phyloP scores from a whole-genome alignment of 2,329 filamentous ascomycete species.

The Colletotrichum sp. region DNA sequence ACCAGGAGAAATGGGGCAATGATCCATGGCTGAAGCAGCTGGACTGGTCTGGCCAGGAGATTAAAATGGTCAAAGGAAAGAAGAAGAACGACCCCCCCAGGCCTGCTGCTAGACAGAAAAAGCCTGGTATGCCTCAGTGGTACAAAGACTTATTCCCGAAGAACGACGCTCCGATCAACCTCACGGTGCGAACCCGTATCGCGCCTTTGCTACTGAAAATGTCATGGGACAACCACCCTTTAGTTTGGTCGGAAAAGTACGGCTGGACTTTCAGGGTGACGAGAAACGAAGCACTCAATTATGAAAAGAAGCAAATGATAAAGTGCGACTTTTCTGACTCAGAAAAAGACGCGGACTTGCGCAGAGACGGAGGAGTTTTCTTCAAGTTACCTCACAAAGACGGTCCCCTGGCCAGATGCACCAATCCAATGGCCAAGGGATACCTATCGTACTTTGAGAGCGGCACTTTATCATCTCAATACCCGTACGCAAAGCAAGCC shows the following conservation, averaged over 20 bases:
- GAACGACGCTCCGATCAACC: constrained; percentile 68
- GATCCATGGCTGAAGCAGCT: constrained; percentile 94
- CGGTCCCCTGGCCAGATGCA: constrained; percentile 82
- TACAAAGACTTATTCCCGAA: constrained; percentile 88
- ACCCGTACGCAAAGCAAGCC: constrained; percentile 88
- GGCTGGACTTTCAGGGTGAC: constrained; percentile 92
- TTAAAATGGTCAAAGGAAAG: constrained; percentile 90
- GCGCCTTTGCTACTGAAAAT: constrained; percentile 84
- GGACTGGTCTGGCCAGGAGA: constrained; percentile 93
- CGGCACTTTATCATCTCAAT: constrained; percentile 86
- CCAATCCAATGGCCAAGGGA: constrained; percentile 86
- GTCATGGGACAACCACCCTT: constrained; percentile 85
- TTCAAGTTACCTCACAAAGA: constrained; percentile 98
- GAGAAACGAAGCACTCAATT: constrained; percentile 63
- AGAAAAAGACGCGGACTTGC: constrained; percentile 61
- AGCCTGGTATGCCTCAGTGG: constrained; percentile 93
- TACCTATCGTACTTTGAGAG: constrained; percentile 93
- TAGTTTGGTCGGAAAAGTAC: constrained; percentile 91
- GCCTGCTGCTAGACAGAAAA: constrained; percentile 84
- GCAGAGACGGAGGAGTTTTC: constrained; percentile 71
- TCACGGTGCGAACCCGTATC: constrained; percentile 87
- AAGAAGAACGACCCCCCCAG: constrained; percentile 82
- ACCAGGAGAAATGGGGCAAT: constrained; percentile 70
- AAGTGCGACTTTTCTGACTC: constrained; percentile 80
- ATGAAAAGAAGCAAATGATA: constrained; percentile 72